Conservation (phyloP, 179 eudicot species). For the Sideroxylon spinosum region DNA sequence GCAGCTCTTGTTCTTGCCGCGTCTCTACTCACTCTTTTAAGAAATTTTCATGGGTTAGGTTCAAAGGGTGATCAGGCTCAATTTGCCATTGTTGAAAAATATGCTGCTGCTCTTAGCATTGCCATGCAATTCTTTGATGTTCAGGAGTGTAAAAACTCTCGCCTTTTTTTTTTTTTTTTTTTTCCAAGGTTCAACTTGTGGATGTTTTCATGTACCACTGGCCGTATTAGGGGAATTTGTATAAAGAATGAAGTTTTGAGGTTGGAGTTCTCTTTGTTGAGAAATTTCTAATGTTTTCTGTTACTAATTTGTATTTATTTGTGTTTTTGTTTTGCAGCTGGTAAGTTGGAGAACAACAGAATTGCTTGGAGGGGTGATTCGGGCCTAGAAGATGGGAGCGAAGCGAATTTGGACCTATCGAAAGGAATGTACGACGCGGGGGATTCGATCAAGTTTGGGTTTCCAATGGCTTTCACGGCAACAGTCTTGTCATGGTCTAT, state of each 20-base stretch:
- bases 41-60: background rate
- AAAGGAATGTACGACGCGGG: slow-evolving; percentile 91
- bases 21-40: slow-evolving; percentile 21
- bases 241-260: background rate
- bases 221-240: background rate
- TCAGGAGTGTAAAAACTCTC: slow-evolving; percentile 43
- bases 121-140: slow-evolving; percentile 67
- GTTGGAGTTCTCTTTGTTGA: background rate
- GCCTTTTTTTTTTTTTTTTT: background rate
- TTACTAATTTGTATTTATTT: background rate
- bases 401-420: slow-evolving; percentile 55
- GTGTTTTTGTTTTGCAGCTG: slow-evolving; percentile 48
- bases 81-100: slow-evolving; percentile 36
- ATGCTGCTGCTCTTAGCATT: slow-evolving; percentile 52
- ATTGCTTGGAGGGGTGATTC: slow-evolving; percentile 87
- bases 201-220: no score
- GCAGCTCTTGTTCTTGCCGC: slow-evolving; percentile 22
- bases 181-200: background rate
- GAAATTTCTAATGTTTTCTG: background rate
- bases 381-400: slow-evolving; percentile 57
- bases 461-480: slow-evolving; percentile 85
- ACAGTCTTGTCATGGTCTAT: slow-evolving; percentile 79
- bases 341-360: slow-evolving; percentile 54
- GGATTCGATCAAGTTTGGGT: slow-evolving; percentile 75
- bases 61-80: slow-evolving; percentile 27